Evolutionary conservation across 169 alveolate genomes (phyloP), one percentile per base, ranked within the genome.

Genomic region (Amoebophrya sp.): DNA sequence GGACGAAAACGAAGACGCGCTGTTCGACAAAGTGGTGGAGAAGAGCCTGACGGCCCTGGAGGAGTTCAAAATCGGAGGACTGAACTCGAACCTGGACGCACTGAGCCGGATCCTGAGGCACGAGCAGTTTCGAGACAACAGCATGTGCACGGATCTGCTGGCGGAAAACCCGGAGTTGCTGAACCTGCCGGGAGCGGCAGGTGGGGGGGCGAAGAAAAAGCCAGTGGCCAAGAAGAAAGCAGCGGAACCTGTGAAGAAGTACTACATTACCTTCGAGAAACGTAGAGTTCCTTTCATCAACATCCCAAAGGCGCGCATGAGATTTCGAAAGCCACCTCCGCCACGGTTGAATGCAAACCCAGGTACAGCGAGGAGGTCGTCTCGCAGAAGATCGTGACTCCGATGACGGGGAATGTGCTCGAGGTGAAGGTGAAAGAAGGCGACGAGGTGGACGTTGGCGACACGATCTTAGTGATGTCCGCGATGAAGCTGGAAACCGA

Each of bases 401-500:
- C 93, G 18, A 91, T 91, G 93, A 90, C 93, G 29, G 93, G 93
- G 31, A 87, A 58, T n/a, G n/a, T 91, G 4, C 78, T 91, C 10
- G 29, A 40, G n/a, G 16, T 34, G n/a, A 50, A 88, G 41, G 90
- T 70, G 70, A 29, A 70, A 29, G 91, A 29, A 20, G 89, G 89
- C 34, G 88, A 91, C 31, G 18, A 4, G 10, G 89, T 91, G 0
- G 69, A 41, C n/a, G 88, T 70, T 16, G 90, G 90, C 87, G 90
- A 91, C 45, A 87, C 88, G 4, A 41, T 91, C 48, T 67, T 45
- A 18, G n/a, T 88, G 42, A 58, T 91, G 43, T n/a, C 90, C 40
- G 93, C 93, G 20, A 91, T 91, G 93, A 91, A 91, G 40, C 88
- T 91, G 88, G 93, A 91, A 38, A 91, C 93, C 0, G 91, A 58